Evolutionary conservation across 129 eudicot species (phyloP), one percentile per base, ranked within the genome.

Genomic region (Tagetes patula): DNA sequence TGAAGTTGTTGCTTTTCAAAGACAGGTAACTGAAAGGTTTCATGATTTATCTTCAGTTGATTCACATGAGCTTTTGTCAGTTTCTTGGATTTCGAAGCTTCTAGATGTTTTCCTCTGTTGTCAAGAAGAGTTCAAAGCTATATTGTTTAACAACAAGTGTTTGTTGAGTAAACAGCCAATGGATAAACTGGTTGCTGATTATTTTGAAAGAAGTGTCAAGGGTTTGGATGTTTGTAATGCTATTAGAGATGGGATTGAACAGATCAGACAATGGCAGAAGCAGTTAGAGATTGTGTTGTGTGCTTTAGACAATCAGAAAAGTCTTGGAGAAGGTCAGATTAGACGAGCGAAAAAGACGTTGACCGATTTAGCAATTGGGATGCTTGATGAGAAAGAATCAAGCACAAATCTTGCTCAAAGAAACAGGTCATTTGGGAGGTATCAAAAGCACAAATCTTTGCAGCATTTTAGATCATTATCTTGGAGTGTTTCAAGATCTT

Each of bases 221-320:
- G 95, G 88, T 34, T 82, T 92, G 34, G 98, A 89, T 75, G 86
- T 89, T 43, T 89, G 96, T 78, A 89, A 89, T 43, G 96, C 89
- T 4, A 84, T 84, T 75, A 73, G 91, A n/a, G 91, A 89, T 34
- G 96, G 91, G 32, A 84, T 89, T 68, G 96, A 89, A 71, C 85
- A 85, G 80, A 72, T 87, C 45, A 71, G 86, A 64, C 87, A 82
- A 54, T 85, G 87, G 94, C 79, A 77, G 71, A 88, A 85, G 77
- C 94, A 87, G 37, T 56, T 92, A 65, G 98, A 92, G 66, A 89
- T 89, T 82, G 93, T 87, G 33, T 43, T 92, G 34, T 83, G 89
- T 60, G 94, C 89, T 30, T 77, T 89, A 33, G 89, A 87, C 14
- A 76, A 69, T 64, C 86, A 89, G n/a, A 85, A 70, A 75, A 79